Conservation (phyloP, 768 basidiomycete genomes). For the Pluteus cervinus region DNA sequence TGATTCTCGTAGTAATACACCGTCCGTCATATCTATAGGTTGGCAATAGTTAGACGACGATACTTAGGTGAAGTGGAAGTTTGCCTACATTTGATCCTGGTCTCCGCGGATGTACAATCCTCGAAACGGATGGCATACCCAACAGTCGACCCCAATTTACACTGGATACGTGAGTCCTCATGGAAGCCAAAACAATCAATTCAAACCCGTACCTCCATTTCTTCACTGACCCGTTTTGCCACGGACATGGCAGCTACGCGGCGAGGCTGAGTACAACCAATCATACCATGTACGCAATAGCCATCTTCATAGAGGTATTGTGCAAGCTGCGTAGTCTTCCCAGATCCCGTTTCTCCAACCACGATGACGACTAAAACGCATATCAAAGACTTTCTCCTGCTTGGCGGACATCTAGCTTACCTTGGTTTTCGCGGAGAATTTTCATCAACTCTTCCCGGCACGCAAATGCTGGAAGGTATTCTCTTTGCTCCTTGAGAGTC, state of each 20-base stretch:
- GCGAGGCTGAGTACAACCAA: constrained; percentile 97
- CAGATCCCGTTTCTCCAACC: constrained; percentile 99
- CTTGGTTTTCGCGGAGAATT: constrained; percentile 91
- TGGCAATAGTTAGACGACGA: constrained; percentile 4
- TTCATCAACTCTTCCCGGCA: constrained; percentile 90
- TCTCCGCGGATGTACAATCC: constrained; percentile 90
- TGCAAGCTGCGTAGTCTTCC: constrained; percentile 94
- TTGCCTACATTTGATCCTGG: constrained; percentile 90
- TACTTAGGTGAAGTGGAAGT: background rate
- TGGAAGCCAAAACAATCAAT: background rate
- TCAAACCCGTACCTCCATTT: constrained; percentile 82
- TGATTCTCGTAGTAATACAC: constrained; percentile 96
- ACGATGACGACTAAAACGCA: constrained; percentile 72
- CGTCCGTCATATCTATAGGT: constrained; percentile 91
- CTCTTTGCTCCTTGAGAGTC: constrained; percentile 90
- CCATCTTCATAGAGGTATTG: constrained; percentile 98
- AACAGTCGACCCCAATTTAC: constrained; percentile 84
- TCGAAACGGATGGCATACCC: constrained; percentile 99
- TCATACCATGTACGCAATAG: constrained; percentile 81
- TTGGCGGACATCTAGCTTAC: constrained; percentile 34
- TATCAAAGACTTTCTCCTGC: constrained; percentile 2
- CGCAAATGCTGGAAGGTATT: constrained; percentile 96
- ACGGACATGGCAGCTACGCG: constrained; percentile 99
- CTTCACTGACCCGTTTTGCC: constrained; percentile 99
- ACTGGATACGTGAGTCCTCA: constrained; percentile 32